Evolutionary conservation across 306 rosid species (phyloP).

Genomic region (Prunus dulcis): DNA sequence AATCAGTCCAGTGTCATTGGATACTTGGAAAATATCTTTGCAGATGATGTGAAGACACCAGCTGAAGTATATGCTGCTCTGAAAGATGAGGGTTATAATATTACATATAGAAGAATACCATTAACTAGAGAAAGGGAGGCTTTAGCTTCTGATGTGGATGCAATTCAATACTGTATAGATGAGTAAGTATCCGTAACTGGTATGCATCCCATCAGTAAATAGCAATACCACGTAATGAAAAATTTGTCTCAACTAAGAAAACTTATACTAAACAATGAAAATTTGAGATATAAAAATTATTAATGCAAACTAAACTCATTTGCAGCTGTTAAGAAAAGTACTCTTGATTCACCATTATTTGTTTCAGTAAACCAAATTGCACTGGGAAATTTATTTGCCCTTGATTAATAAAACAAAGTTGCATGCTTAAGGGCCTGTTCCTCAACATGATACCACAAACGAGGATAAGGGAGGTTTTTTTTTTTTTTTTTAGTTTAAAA

Average conservation of each 20-base stretch:
- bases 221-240: not conserved
- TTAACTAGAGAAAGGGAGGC: conserved; percentile 82
- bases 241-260: not conserved
- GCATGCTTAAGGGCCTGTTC: not conserved
- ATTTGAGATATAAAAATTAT: not conserved
- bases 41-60: conserved; percentile 81
- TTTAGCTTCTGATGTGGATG: conserved; percentile 74
- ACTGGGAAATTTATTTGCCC: not conserved
- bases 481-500: not conserved
- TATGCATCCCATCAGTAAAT: not conserved
- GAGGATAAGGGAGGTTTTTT: not conserved
- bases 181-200: conserved; percentile 50
- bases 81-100: conserved; percentile 60
- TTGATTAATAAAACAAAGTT: not conserved
- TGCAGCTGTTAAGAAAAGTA: not conserved
- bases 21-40: conserved; percentile 70
- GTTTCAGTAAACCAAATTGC: not conserved
- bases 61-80: conserved; percentile 72
- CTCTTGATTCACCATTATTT: not conserved
- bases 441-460: not conserved
- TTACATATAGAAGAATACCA: conserved; percentile 66
- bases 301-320: not conserved
- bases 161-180: conserved; percentile 67
- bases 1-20: conserved; percentile 73
- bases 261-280: not conserved